Evolutionary conservation across 2,329 filamentous ascomycete species (phyloP).

Genomic region (Curvularia lunata): DNA sequence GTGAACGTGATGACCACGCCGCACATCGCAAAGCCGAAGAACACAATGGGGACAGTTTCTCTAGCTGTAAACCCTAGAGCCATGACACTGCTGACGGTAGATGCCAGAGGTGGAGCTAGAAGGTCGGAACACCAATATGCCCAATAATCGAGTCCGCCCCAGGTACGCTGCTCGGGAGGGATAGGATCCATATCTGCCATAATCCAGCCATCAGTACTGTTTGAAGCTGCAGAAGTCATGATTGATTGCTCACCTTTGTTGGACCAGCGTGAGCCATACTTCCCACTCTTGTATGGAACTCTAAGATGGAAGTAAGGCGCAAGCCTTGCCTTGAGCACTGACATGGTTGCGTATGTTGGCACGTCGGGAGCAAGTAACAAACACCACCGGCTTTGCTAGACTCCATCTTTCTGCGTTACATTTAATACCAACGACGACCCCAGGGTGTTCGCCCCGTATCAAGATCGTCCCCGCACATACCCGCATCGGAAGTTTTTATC

Average conservation of each 20-base stretch:
- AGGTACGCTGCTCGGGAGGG: conserved; percentile 55
- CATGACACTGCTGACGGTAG: conserved; percentile 52
- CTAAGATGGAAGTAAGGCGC: conserved; percentile 48
- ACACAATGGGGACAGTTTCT: conserved; percentile 57
- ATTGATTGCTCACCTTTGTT: conserved; percentile 49
- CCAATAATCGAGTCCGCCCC: conserved; percentile 55
- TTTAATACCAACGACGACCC: neutral
- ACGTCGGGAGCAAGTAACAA: neutral
- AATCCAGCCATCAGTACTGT: neutral
- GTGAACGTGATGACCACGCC: conserved; percentile 58
- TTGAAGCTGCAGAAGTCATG: accelerated
- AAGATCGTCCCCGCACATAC: conserved; percentile 1
- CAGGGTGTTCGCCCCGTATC: neutral
- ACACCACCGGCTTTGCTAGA: neutral
- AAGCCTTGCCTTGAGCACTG: conserved; percentile 47
- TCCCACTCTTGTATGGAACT: conserved; percentile 50
- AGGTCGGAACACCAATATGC: conserved; percentile 59
- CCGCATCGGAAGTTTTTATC: neutral
- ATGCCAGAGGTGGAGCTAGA: conserved; percentile 51
- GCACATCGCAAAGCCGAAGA: conserved; percentile 56
- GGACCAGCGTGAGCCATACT: conserved; percentile 56
- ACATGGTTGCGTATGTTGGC: conserved; percentile 27
- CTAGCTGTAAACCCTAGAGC: conserved; percentile 55
- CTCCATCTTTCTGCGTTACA: neutral
- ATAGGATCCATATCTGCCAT: conserved; percentile 44